These are phyloP conservation scores for Trichosporon sp. DNA, from an alignment of 1,284 basidiomycete species.

Conservation along the genomic window DNA sequence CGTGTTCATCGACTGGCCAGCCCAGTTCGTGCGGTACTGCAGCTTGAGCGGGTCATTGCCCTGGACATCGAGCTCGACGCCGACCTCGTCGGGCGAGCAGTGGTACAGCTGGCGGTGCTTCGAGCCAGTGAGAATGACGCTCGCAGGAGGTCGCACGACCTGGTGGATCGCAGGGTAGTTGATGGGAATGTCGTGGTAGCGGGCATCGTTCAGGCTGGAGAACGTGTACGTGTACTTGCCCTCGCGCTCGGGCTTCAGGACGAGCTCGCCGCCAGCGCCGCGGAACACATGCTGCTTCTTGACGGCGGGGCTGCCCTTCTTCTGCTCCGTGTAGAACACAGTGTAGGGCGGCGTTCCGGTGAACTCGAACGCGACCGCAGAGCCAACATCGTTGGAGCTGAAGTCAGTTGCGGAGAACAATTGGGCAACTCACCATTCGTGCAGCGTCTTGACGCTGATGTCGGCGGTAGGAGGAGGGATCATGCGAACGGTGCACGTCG, in stretches of 20 bases:
- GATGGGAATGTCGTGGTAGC: conserved; percentile 70
- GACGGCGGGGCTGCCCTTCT: conserved; percentile 62
- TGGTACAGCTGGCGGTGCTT: conserved; percentile 44
- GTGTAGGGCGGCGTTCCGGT: conserved; percentile 86
- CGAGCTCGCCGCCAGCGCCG: conserved; percentile 73
- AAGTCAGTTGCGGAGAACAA: background rate
- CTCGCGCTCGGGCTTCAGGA: conserved; percentile 71
- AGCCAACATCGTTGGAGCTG: conserved; percentile 81
- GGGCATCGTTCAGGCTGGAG: conserved; percentile 70
- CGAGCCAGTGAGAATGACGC: conserved; percentile 49
- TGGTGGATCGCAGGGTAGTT: conserved; percentile 72
- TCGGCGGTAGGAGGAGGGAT: conserved; percentile 71
- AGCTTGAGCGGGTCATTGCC: conserved; percentile 85
- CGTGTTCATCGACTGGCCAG: conserved; percentile 52
- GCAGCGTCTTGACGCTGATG: conserved; percentile 83
- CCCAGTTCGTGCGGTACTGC: conserved; percentile 68
- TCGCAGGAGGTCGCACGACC: conserved; percentile 79
- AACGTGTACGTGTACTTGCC: conserved; percentile 84
- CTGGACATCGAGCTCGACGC: conserved; percentile 63
- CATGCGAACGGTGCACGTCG: conserved; percentile 68
- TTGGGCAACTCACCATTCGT: conserved; percentile 60
- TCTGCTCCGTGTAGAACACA: conserved; percentile 70
- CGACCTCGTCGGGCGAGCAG: conserved; percentile 60
- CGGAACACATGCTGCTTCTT: conserved; percentile 54
- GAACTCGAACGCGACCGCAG: conserved; percentile 77